These are phyloP conservation scores for Flaveria robusta DNA, from an alignment of 129 eudicot species.

Conservation along the genomic window DNA sequence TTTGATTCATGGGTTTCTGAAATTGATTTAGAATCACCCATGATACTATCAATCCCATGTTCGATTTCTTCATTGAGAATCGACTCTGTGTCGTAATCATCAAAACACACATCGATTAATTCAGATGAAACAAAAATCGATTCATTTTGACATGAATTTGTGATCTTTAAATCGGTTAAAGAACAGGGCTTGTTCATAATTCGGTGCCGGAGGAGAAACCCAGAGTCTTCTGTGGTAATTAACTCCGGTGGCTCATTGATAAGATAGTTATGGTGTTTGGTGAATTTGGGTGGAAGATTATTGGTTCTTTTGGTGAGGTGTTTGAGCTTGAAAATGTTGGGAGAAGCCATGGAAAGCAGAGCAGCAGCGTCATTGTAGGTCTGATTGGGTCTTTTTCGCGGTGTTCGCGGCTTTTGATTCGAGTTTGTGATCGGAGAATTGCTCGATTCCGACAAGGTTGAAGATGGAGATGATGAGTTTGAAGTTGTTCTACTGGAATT, in stretches of 20 bases:
- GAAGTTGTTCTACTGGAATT: slow-evolving; percentile 57
- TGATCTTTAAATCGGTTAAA: slow-evolving; percentile 34
- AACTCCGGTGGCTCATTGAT: slow-evolving; percentile 58
- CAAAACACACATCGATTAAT: slow-evolving; percentile 24
- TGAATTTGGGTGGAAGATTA: slow-evolving; percentile 44
- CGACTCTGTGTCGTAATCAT: slow-evolving; percentile 81
- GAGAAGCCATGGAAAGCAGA: slow-evolving; percentile 83
- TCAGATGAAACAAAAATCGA: slow-evolving; percentile 16
- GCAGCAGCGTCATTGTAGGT: slow-evolving; percentile 93
- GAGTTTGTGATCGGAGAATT: slow-evolving; percentile 66
- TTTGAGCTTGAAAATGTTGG: slow-evolving; percentile 65
- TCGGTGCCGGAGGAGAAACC: slow-evolving; percentile 44
- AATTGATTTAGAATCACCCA: slow-evolving; percentile 60
- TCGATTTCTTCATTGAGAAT: slow-evolving; percentile 81
- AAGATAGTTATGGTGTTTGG: neutral
- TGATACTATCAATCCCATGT: slow-evolving; percentile 81
- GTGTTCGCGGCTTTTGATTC: slow-evolving; percentile 77
- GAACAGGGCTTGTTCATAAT: slow-evolving; percentile 41
- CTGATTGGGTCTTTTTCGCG: slow-evolving; percentile 91
- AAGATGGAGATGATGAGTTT: slow-evolving; percentile 81
- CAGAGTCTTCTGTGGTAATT: slow-evolving; percentile 51
- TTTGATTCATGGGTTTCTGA: slow-evolving; percentile 22
- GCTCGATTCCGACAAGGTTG: slow-evolving; percentile 81
- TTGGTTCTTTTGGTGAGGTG: slow-evolving; percentile 51
- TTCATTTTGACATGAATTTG: slow-evolving; percentile 2